A percentile compares a stretch with the other conserved stretches of the same genome.
These are phyloP conservation scores for Ensete ventricosum DNA, from an alignment of 176 grass and related monocot genomes.

Conservation along the genomic window DNA sequence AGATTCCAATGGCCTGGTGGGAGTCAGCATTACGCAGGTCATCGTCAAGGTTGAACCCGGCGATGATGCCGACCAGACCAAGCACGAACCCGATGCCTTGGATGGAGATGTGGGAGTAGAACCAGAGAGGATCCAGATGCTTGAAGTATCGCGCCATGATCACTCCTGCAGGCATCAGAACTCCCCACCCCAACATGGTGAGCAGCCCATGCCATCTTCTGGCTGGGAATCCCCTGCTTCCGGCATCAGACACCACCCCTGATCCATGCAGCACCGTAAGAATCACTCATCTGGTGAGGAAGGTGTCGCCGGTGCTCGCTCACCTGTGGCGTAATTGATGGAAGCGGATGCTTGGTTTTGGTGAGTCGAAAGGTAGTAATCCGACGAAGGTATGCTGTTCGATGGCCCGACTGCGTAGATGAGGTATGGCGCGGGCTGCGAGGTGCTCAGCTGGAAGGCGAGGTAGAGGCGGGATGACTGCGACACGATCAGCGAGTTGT, in stretches of 20 bases:
- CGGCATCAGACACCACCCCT: neutral
- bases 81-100: constrained; percentile 53
- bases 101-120: constrained; percentile 62
- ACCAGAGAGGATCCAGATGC: constrained; percentile 50
- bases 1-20: constrained; percentile 37
- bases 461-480: constrained; percentile 45
- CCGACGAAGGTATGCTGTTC: constrained; percentile 20
- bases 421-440: constrained; percentile 30
- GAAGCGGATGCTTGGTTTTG: constrained; percentile 25
- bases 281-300: neutral
- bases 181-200: constrained; percentile 45
- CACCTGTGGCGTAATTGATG: constrained; percentile 41
- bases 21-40: constrained; percentile 10
- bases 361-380: constrained; percentile 35
- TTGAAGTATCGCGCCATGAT: constrained; percentile 53
- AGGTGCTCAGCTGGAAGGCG: constrained; percentile 40
- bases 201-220: constrained; percentile 46
- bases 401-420: constrained; percentile 55
- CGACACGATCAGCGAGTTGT: constrained; percentile 37
- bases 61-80: constrained; percentile 28
- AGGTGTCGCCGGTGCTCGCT: neutral
- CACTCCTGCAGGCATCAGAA: constrained; percentile 53
- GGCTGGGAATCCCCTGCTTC: neutral
- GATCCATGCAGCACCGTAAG: neutral
- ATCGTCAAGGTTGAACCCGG: constrained; percentile 45